Base-by-base conservation (phyloP, 768 basidiomycete genomes). In the Auricularia heimuer region DNA sequence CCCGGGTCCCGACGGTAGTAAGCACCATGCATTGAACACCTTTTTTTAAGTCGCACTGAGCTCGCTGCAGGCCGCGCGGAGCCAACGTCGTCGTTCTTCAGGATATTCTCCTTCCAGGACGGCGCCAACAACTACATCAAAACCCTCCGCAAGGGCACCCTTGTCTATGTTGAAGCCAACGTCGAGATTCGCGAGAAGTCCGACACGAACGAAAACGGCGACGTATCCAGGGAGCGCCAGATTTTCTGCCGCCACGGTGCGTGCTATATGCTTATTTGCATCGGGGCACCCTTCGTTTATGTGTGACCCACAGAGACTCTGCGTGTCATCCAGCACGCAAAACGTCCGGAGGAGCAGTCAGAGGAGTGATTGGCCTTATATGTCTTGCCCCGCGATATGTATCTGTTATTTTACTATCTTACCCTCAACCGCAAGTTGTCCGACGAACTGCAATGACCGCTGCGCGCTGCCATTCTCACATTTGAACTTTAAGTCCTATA, bases 221-320 rank as follows among this genome's bases (percentile, higher is more conserved):
- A 81, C 62, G 83, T 88, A 0, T 83, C 86, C 36, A 80, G 85
- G 64, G 88, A 92, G 71, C 85, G 89, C 37, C 90, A 92, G 73
- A 88, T 94, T 64, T 88, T 92, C 75, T 79, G 94, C 47, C 80
- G 83, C 71, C 92, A 94, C 68, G 90, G 92, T 90, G 66, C 47
- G 82, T 67, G 18, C 14, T 44, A 29, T 18, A 51, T 7, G 3
- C 3, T 2, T 8, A 11, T 7, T 63, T 24, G 37, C 33, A 18
- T 24, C 11, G 24, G 29, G 3, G 14, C 21, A 7, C 42, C 36
- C 4, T 29, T 29, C 29, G 29, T 29, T 29, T 29, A 29, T 29
- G 29, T 3, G 29, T 29, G 29, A 29, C 29, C 29, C 29, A 29
- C 42, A 37, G n/a, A 64, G 36, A 54, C 18, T 6, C 33, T 51